A percentile compares a stretch with the other conserved stretches of the same genome.
Evolutionary conservation across 257 asterid genomes (phyloP).

Genomic region (Nicotiana attenuata): DNA sequence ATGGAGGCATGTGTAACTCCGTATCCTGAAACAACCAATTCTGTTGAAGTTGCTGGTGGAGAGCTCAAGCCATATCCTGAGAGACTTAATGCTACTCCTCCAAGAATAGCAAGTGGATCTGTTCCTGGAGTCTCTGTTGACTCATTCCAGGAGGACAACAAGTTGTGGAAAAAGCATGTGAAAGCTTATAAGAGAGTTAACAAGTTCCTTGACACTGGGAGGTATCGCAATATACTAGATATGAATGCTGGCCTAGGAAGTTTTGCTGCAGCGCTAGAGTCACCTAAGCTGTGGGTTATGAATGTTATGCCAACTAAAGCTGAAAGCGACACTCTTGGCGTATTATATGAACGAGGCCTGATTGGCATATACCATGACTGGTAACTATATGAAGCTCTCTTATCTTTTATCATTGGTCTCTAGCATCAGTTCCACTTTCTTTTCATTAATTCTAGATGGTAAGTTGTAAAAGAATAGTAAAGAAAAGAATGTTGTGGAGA

Average conservation of each 20-base stretch:
- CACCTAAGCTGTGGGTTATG: conserved; percentile 43
- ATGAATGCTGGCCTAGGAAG: conserved; percentile 50
- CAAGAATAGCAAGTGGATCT: conserved; percentile 28
- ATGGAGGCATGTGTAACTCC: conserved; percentile 37
- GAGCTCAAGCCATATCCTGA: conserved; percentile 35
- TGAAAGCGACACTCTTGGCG: conserved; percentile 34
- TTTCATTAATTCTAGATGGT: not conserved
- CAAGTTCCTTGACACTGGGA: conserved; percentile 25
- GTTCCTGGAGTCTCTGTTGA: conserved; percentile 31
- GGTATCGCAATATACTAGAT: conserved; percentile 42
- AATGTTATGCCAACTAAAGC: conserved; percentile 42
- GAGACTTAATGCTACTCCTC: conserved; percentile 34
- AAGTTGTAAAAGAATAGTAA: not conserved
- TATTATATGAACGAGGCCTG: conserved; percentile 38
- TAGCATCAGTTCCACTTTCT: not conserved
- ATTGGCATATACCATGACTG: conserved; percentile 45
- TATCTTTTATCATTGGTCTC: not conserved
- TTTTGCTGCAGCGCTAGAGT: conserved; percentile 38
- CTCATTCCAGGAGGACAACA: conserved; percentile 30
- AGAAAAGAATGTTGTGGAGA: conserved; percentile 1
- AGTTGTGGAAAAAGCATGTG: conserved; percentile 34
- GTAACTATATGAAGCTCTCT: conserved; percentile 16
- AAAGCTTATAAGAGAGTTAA: conserved; percentile 27
- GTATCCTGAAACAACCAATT: conserved; percentile 19
- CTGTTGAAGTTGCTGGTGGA: conserved; percentile 34